phyloP scores from a whole-genome alignment of 306 rosid species.

The Castanea crenata region DNA sequence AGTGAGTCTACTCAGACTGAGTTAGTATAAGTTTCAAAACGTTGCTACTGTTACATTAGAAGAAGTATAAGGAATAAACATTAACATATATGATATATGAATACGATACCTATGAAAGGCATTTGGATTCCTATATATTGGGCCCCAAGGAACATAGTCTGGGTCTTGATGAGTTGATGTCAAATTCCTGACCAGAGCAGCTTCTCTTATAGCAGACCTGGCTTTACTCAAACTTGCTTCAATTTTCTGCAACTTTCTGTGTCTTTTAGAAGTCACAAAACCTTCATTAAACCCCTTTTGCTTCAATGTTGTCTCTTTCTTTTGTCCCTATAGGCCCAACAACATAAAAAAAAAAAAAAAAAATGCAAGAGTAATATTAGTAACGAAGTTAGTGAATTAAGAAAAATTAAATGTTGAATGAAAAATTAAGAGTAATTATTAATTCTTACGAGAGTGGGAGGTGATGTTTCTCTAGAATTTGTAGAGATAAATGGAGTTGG shows the following conservation, averaged over 20 bases:
- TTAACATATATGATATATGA: too few species aligned
- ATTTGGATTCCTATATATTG: constrained; percentile 44
- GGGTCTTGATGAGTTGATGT: constrained; percentile 36
- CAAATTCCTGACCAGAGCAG: constrained; percentile 25
- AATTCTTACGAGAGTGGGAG: not conserved
- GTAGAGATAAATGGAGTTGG: not conserved
- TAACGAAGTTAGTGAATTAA: not conserved
- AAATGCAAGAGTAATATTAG: not conserved
- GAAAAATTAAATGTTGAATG: not conserved
- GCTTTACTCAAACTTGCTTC: constrained; percentile 46
- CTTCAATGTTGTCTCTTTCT: constrained; percentile 23
- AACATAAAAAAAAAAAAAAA: not conserved
- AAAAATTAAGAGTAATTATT: not conserved
- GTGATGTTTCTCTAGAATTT: not conserved
- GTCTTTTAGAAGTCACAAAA: constrained; percentile 2
- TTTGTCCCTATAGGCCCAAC: constrained; percentile 20
- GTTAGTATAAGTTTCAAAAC: too few species aligned
- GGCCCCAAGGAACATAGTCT: constrained; percentile 55
- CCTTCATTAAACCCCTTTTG: constrained; percentile 10
- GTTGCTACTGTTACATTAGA: too few species aligned
- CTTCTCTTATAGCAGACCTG: constrained; percentile 48
- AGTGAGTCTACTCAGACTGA: too few species aligned
- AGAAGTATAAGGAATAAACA: not conserved
- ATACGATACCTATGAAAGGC: constrained; percentile 43
- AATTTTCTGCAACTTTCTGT: constrained; percentile 24